These are phyloP conservation scores for Ceratobasidium sp. DNA, from an alignment of 1,284 basidiomycete genomes.

Conservation along the genomic window DNA sequence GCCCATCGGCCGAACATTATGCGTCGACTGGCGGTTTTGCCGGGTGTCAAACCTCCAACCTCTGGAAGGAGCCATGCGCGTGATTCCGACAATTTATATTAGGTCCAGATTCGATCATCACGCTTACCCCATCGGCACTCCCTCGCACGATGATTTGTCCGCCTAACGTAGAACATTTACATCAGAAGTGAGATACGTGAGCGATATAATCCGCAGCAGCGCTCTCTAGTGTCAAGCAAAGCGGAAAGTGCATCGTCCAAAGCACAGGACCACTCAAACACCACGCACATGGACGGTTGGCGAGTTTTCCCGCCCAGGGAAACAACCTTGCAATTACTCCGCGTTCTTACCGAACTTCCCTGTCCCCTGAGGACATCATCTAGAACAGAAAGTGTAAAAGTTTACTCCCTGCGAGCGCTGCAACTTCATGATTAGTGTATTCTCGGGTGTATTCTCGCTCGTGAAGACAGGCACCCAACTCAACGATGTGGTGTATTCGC, in stretches of 20 bases:
- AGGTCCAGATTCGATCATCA: neutral
- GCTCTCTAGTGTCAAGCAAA: neutral
- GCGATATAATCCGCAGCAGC: conserved; percentile 3
- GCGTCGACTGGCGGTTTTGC: conserved; percentile 22
- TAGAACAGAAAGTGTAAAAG: conserved; percentile 17
- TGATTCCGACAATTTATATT: conserved; percentile 22
- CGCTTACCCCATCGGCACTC: conserved; percentile 4
- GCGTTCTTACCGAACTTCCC: conserved; percentile 35
- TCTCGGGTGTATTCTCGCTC: neutral
- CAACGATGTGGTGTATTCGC: too few relatives aligned
- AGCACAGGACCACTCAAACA: neutral
- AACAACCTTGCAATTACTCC: conserved; percentile 28
- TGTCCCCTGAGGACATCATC: neutral
- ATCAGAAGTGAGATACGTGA: neutral
- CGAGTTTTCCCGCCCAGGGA: neutral
- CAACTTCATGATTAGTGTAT: neutral
- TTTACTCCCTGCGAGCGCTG: conserved; percentile 7
- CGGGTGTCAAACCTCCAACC: neutral
- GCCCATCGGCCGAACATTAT: conserved; percentile 3
- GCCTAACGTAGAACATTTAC: conserved; percentile 14
- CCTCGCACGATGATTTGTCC: conserved; percentile 3
- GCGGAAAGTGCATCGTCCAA: neutral
- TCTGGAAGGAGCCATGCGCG: conserved; percentile 2
- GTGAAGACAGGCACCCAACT: too few relatives aligned
- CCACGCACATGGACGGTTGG: neutral